Base-by-base conservation (phyloP, 2,329 filamentous ascomycete genomes). In the Domatiomyces catenatus region DNA sequence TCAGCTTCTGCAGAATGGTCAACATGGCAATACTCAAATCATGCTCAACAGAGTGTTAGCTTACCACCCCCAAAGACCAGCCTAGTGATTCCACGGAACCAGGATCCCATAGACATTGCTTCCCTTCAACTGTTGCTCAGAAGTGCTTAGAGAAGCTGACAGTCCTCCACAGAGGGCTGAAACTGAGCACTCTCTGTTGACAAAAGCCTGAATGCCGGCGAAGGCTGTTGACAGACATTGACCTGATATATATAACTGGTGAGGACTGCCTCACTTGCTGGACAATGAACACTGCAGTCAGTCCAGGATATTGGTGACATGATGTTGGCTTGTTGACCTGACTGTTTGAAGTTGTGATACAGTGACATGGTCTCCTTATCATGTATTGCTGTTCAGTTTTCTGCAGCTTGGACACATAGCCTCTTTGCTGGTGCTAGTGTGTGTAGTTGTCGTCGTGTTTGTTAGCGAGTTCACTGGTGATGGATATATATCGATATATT, bases 41-140 rank as follows among this genome's bases (percentile, higher is more conserved):
- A 15, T 15, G 2, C 15, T 15, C 10, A 12, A 36, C 5, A 15
- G 32, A 24, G 17, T 15, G 49, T 26, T 44, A 12, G 19, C 52
- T 18, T 48, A 58, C 55, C 54, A 8, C 54, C 48, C 10, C 55
- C 55, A 46, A 48, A 48, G 36, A 58, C 48, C 45, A 50, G 44
- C 47, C 48, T 48, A 28, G 48, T 48, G 42, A 58, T 20, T 32
- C 46, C 50, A 5, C 51, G 48, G 48, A 49, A 56, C 19, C 10
- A 10, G 15, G 32, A 15, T 39, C 32, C 32, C 10, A 39, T 12
- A 39, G 32, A 12, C 32, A 39, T 39, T 15, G 10, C 15, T 4
- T 39, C 32, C 15, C 32, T 39, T 15, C 32, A 39, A 39, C 8
- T 5, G 8, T 15, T 15, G 10, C 8, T 39, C 12, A 39, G 10